Evolutionary conservation across 2,329 filamentous ascomycete species (phyloP).

Genomic region (Emmonsiellopsis sp.): DNA sequence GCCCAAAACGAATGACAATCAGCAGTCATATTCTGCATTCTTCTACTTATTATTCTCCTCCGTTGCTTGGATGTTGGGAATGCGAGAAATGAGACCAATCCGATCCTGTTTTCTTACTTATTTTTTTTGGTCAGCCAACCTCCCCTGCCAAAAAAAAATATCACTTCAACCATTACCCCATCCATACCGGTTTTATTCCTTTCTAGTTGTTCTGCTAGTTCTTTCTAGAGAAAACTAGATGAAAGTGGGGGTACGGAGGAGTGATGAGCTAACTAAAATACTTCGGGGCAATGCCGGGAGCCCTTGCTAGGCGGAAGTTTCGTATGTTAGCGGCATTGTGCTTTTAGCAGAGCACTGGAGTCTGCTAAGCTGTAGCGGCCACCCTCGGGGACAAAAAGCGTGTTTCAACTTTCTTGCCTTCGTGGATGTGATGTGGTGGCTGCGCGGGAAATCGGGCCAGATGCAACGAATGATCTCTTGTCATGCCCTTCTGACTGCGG

Average conservation of each 20-base stretch:
- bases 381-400: too few species aligned
- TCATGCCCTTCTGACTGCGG: not conserved
- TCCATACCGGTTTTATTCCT: not conserved
- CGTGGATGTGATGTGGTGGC: not conserved
- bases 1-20: constrained; percentile 2
- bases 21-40: not conserved
- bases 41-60: not conserved
- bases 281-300: too few species aligned
- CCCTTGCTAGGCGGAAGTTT: too few species aligned
- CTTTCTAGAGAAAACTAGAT: too few species aligned
- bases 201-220: not conserved
- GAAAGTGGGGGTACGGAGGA: too few species aligned
- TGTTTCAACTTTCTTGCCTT: too few species aligned
- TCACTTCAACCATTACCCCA: not conserved
- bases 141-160: not conserved
- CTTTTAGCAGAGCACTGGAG: too few species aligned
- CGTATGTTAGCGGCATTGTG: too few species aligned
- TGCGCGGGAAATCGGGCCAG: not conserved
- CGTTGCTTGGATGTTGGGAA: not conserved
- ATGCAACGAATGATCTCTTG: not conserved
- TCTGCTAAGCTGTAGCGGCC: too few species aligned
- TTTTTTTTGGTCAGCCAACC: not conserved
- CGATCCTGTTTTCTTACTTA: not conserved
- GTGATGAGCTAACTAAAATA: too few species aligned
- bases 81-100: not conserved